Evolutionary conservation across 768 basidiomycete species (phyloP), one percentile per base, ranked within the genome.

Genomic region (Collybia sordida): DNA sequence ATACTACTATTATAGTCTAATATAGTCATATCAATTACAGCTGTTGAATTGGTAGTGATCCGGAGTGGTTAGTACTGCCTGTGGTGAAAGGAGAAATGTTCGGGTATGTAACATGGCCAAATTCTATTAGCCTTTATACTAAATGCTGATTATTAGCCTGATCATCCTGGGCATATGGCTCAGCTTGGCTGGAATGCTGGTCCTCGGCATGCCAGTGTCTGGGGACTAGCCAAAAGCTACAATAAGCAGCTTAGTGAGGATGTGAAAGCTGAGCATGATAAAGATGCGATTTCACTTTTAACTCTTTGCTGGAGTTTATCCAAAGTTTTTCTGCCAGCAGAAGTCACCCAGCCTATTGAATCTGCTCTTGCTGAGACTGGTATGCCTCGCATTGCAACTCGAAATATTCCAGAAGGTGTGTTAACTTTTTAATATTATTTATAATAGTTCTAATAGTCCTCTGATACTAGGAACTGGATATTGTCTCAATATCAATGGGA

Each of bases 151-250:
- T 36, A 28, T 23, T 37, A 36, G 18, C 46, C 46, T 37, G 21
- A 37, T 36, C 46, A 48, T 48, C 22, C 31, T 9, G 38, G 36
- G 7, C 17, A 14, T 17, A 23, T 48, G 15, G 22, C 37, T 14
- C 47, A 48, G 24, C 21, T 36, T 40, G 47, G 47, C 25, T 48
- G 14, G 28, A 40, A 17, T 14, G 36, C 19, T 31, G n/a, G 46
- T 39, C 1, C 18, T 8, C 36, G 46, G 17, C 46, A 36, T 37
- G 46, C 17, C 22, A 37, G 46, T n/a, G 25, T 47, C 46, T 23
- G 35, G 25, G 21, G n/a, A n/a, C n/a, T n/a, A n/a, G n/a, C n/a
- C n/a, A n/a, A n/a, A 42, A 42, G 41, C 41, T 42, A 9, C n/a
- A n/a, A n/a, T n/a, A n/a, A n/a, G n/a, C n/a, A n/a, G n/a, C n/a